Percentiles rank a stretch among this genome's conserved stretches.
Evolutionary conservation across 139 green algal genomes (phyloP).

Genomic region (Closterium sp.): DNA sequence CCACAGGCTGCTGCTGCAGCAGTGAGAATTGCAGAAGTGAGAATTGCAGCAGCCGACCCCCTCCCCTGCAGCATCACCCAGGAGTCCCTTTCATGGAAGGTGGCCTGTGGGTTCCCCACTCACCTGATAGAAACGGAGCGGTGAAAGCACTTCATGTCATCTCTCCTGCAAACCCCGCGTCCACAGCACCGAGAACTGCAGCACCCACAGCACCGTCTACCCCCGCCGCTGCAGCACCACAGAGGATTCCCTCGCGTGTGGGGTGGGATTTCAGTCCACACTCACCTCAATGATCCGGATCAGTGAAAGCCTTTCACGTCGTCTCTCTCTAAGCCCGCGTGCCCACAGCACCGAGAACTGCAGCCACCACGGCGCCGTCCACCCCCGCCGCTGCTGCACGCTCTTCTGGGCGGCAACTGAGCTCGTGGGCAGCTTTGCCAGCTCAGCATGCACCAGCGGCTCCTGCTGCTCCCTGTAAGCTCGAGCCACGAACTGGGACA

Average conservation of each 20-base stretch:
- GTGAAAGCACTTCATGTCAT: conserved; percentile 12
- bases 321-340: conserved; percentile 18
- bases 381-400: conserved; percentile 11
- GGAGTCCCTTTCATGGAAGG: no score
- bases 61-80: no score
- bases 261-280: no score
- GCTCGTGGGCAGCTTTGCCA: background rate
- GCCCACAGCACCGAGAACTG: conserved; percentile 25
- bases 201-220: conserved; percentile 16
- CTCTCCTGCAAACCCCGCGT: conserved; percentile 23
- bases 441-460: background rate
- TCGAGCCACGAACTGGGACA: background rate
- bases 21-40: no score
- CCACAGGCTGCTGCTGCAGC: no score
- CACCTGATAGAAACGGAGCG: conserved; percentile 21
- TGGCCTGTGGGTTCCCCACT: no score
- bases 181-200: conserved; percentile 29
- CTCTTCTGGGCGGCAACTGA: background rate
- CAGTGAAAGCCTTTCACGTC: conserved; percentile 15
- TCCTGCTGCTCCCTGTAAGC: background rate
- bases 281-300: conserved; percentile 25
- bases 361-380: conserved; percentile 14
- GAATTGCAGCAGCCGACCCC: conserved; percentile 39
- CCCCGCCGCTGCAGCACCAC: background rate
- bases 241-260: no score